Evolutionary conservation across 225 moss, liverwort and hornwort species (phyloP).

Genomic region (Pleurozium schreberi): DNA sequence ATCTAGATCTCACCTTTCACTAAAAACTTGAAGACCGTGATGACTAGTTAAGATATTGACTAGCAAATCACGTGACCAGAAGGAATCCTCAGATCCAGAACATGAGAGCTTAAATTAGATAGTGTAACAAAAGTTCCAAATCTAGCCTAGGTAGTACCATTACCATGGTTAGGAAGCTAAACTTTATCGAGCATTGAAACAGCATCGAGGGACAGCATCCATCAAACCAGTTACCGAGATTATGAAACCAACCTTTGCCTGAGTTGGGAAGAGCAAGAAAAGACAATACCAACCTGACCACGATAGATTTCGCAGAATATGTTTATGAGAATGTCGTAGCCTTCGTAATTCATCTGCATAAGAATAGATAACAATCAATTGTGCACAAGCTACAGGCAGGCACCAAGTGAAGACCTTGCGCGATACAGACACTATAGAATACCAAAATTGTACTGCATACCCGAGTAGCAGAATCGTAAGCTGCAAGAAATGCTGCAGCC

Average conservation of each 20-base stretch:
- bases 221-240: background rate
- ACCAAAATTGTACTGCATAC: slow-evolving; percentile 9
- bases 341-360: slow-evolving; percentile 68
- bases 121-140: background rate
- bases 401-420: background rate
- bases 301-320: slow-evolving; percentile 91
- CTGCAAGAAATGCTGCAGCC: slow-evolving; percentile 87
- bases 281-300: slow-evolving; percentile 51
- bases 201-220: background rate
- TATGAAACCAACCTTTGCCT: background rate
- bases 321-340: slow-evolving; percentile 65
- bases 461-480: slow-evolving; percentile 75
- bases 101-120: background rate
- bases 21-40: background rate
- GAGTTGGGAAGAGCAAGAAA: background rate
- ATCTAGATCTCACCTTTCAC: background rate
- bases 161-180: background rate
- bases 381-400: background rate
- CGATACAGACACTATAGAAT: background rate
- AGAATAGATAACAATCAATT: background rate
- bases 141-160: background rate
- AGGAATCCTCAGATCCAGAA: background rate
- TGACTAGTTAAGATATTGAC: background rate
- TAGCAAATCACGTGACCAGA: background rate
- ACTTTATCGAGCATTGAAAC: background rate